These are phyloP conservation scores for Colletotrichum endophyticum DNA, from an alignment of 2,329 filamentous ascomycete genomes.

Conservation along the genomic window DNA sequence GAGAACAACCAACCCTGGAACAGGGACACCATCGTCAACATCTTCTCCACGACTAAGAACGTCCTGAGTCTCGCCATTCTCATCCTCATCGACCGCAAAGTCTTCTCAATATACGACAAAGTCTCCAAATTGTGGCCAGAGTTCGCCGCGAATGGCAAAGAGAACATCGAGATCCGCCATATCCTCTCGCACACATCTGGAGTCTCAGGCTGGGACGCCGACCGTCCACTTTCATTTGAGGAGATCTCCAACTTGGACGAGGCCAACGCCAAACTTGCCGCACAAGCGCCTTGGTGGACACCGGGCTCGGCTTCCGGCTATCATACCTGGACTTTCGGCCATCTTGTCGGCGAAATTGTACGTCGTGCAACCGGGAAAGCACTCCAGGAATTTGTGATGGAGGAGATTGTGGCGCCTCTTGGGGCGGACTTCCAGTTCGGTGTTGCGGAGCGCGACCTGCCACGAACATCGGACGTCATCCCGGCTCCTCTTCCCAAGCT, in stretches of 20 bases:
- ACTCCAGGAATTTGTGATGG: conserved; percentile 41
- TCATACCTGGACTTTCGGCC: conserved; percentile 42
- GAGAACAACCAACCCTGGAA: conserved; percentile 35
- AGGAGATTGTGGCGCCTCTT: conserved; percentile 42
- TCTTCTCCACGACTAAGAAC: conserved; percentile 46
- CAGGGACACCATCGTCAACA: conserved; percentile 39
- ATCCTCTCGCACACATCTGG: conserved; percentile 44
- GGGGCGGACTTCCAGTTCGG: conserved; percentile 52
- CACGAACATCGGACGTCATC: conserved; percentile 35
- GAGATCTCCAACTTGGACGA: conserved; percentile 36
- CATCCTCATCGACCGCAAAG: conserved; percentile 41
- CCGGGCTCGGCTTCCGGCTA: conserved; percentile 48
- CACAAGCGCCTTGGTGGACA: conserved; percentile 47
- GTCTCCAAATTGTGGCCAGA: conserved; percentile 51
- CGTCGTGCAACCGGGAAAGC: conserved; percentile 42
- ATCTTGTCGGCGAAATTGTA: conserved; percentile 47
- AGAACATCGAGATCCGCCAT: conserved; percentile 41
- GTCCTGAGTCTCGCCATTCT: conserved; percentile 39
- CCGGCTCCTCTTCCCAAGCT: conserved; percentile 30
- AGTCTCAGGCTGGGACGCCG: conserved; percentile 36
- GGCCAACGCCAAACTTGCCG: conserved; percentile 37
- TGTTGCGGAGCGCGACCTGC: conserved; percentile 41
- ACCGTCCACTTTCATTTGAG: conserved; percentile 27
- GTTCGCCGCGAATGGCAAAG: conserved; percentile 45
- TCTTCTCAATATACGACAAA: conserved; percentile 37